Base-by-base conservation (phyloP, 495 filamentous ascomycete species). In the Acidomyces sp. region DNA sequence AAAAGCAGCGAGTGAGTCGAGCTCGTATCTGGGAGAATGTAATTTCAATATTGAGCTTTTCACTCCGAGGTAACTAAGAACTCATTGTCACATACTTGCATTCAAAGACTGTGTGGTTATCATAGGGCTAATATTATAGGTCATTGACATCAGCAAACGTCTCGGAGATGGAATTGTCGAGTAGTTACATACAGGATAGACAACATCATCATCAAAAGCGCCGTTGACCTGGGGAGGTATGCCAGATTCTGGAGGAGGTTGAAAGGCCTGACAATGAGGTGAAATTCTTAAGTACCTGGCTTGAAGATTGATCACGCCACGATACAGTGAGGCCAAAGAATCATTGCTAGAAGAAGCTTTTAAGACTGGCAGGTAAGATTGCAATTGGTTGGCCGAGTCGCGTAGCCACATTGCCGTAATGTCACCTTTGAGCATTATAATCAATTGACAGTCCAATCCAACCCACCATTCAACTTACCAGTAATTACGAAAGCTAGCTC, bases 401-500 rank as follows among this genome's bases (percentile, higher is more conserved):
- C 77, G 66, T 32, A 82, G 61, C 77, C 78, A 81, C 75, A 80
- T 79, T 35, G 77, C 74, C 45, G 78, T 69, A 56, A 76, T 76
- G 49, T 77, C 72, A 3, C n/a, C n/a, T n/a, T 27, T 11, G 23
- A 17, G 21, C 12, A 13, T 3, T 2, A 6, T 24, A 12, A 24
- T 35, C 33, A 35, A 20, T 12, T 20, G n/a, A 25, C 7, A 10
- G 21, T 23, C 18, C 16, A 3, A 25, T 3, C 19, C 3, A 4
- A n/a, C 15, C 27, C 18, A 20, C 3, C 18, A 38, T 13, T 10
- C 6, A 13, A 3, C 16, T 43, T 24, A 19, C 74, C 73, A 10
- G 74, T 78, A 47, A 78, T 74, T 20, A 78, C 58, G 45, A 77
- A 78, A 7, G 73, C 70, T 30, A 79, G 58, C 55, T 80, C 75